Base-by-base conservation (phyloP, 164 flowering plant genomes). In the Tinospora cordifolia region DNA sequence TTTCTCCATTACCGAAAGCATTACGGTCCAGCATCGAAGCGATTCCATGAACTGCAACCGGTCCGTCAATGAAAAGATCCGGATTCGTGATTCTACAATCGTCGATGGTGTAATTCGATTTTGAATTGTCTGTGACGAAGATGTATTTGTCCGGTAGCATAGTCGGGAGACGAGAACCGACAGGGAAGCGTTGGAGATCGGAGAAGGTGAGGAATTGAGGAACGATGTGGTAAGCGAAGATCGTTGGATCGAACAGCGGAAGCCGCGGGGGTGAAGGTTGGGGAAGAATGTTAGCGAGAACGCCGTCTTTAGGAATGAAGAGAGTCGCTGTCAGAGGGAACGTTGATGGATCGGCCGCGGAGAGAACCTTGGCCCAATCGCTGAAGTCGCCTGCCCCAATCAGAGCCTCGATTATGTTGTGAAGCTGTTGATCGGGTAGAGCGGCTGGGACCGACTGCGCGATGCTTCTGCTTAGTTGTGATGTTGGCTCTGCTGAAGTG, bases 361-460 rank as follows among this genome's bases (percentile, higher is more conserved):
- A 21, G 15, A 66, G 57, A 24, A 15, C 59, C 66, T 63, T 74
- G 19, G 81, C 83, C 88, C 87, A 85, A 71, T 63, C 75, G 19
- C 68, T 66, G 75, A 80, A 85, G 74, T 85, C 88, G 11, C 80
- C 79, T 30, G 88, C 49, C 2, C 82, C 85, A 68, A 82, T 70
- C 3, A 85, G 67, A 0, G 90, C 83, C 60, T 82, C 80, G 44
- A 88, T 71, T 26, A 84, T 79, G 83, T 81, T 78, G 74, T 59
- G 68, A 17, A 77, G 47, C 19, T 77, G 82, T 34, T 72, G 54
- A 3, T 44, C 8, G 25, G 49, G 14, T 19, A 47, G 54, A 19
- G 54, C 14, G 54, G 54, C 0, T 19, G 14, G 19, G 54, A 19
- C 19, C 19, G 54, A 8, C 3, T 6, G 54, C 19, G 14, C 19